Evolutionary conservation across 441 rosid species (phyloP).

Genomic region (Eugenia klotzschiana): DNA sequence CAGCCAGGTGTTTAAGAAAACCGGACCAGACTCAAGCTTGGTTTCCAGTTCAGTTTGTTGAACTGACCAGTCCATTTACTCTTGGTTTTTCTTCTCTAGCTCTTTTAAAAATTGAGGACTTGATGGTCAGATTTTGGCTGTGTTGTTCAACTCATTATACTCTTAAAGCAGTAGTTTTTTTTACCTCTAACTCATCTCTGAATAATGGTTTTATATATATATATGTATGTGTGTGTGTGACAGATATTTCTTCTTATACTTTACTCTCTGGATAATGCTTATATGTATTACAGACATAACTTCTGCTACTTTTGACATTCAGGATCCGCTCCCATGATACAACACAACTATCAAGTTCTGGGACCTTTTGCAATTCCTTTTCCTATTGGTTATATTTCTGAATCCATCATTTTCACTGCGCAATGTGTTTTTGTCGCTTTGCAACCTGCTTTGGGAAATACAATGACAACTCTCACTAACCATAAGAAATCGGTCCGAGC

Average conservation of each 20-base stretch:
- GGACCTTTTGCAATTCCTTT: slow-evolving; percentile 35
- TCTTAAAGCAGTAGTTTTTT: background rate
- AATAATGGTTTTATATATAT: background rate
- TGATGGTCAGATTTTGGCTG: background rate
- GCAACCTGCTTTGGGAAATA: slow-evolving; percentile 40
- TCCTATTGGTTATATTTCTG: background rate
- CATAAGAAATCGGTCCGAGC: slow-evolving; percentile 97
- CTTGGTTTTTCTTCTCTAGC: background rate
- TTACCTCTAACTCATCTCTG: background rate
- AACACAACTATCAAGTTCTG: slow-evolving; percentile 88
- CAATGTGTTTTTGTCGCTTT: background rate
- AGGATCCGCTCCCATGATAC: slow-evolving; percentile 98
- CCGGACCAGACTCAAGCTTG: background rate
- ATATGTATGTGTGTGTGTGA: background rate
- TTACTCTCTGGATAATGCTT: background rate
- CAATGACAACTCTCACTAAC: slow-evolving; percentile 85
- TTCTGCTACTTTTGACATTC: slow-evolving; percentile 5
- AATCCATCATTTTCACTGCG: background rate
- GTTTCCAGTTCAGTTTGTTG: background rate
- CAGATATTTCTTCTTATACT: background rate
- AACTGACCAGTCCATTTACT: background rate
- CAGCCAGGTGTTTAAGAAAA: background rate
- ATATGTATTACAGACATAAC: background rate
- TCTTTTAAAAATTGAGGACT: background rate
- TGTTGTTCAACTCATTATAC: background rate